Evolutionary conservation across 257 asterid genomes (phyloP), one percentile per base, ranked within the genome.

Genomic region (Ophiorrhiza pumila): DNA sequence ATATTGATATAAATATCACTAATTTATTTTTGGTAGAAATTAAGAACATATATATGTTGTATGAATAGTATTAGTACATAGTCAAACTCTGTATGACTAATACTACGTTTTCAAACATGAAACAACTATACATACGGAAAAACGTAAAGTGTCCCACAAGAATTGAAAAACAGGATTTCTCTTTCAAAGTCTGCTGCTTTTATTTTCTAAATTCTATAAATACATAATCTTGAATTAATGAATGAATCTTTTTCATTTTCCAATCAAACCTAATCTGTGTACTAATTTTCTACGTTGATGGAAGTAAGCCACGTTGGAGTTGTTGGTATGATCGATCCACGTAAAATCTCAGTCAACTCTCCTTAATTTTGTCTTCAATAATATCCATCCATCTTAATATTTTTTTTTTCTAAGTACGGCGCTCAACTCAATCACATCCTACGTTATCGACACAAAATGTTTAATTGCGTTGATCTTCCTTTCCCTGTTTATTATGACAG

Each of bases 311-410:
- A 85, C 83, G 85, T 80, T 76, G 72, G 79, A 61, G 76, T 62
- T 39, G 71, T 78, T 64, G 25, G 56, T n/a, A 2, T 62, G 68
- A 86, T 80, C 80, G 76, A 81, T 68, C 55, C n/a, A n/a, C n/a
- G n/a, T n/a, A 31, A 72, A 82, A 53, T 69, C 77, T 81, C 82
- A 88, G 91, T 84, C 91, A 80, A 82, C 85, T 75, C 72, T 74
- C 45, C 49, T 59, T 11, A 8, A 1, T 22, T 80, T 79, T 71
- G 69, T 77, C 74, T 69, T 60, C 74, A 47, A 60, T 37, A 57
- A 71, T 76, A 72, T 43, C 4, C 34, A 13, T 64, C 2, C 8
- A 1, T 3, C 12, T 61, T 22, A 7, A 11, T 61, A 7, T 35
- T 37, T 35, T 63, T 35, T 14, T 37, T 63, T 20, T 37, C 31